These are phyloP conservation scores for Trichoderma brevicompactum DNA, from an alignment of 2,329 filamentous ascomycete species.

Conservation along the genomic window DNA sequence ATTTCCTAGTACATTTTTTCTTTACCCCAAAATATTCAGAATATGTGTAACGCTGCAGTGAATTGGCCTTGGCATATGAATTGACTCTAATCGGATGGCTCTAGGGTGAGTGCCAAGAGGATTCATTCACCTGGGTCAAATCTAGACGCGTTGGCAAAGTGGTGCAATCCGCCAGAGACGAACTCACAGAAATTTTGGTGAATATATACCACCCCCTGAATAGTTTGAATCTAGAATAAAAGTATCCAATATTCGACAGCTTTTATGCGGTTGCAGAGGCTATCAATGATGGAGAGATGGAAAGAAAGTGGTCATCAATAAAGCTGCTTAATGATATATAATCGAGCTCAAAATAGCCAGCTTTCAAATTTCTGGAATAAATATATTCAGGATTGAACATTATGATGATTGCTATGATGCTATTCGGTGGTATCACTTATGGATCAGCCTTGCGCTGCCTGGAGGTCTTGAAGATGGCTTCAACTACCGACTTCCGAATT, in stretches of 20 bases:
- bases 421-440: not conserved
- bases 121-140: no score
- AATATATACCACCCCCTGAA: no score
- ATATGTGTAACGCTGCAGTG: not conserved
- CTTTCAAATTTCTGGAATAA: no score
- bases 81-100: not conserved
- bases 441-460: not conserved
- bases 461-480: slow-evolving; percentile 9
- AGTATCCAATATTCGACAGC: not conserved
- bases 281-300: not conserved
- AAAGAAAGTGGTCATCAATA: rapidly evolving
- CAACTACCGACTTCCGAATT: slow-evolving; percentile 19
- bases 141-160: no score
- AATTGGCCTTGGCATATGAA: not conserved
- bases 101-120: not conserved
- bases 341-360: not conserved
- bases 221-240: no score
- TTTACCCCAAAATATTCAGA: not conserved
- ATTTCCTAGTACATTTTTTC: not conserved
- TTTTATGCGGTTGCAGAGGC: not conserved
- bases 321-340: not conserved
- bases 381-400: no score
- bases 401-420: not conserved
- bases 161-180: no score
- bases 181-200: no score